Percentiles rank a stretch among this genome's conserved stretches.
These are phyloP conservation scores for Priceomyces fermenticarens DNA, from an alignment of 805 yeast species.

Conservation along the genomic window DNA sequence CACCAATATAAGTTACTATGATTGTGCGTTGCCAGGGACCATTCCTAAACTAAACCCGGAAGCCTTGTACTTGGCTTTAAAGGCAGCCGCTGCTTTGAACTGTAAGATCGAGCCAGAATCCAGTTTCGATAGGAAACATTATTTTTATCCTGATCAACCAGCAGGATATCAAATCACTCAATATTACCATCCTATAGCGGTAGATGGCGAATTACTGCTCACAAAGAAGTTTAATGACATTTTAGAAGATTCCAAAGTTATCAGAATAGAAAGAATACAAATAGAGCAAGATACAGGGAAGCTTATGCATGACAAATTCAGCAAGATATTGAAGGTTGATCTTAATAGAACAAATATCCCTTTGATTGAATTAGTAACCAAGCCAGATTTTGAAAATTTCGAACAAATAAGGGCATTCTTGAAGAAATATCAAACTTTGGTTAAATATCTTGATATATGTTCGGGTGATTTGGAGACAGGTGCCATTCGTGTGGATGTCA, in stretches of 20 bases:
- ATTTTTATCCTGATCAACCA: conserved; percentile 96
- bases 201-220: conserved; percentile 57
- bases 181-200: conserved; percentile 75
- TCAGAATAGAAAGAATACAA: conserved; percentile 77
- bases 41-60: conserved; percentile 80
- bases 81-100: conserved; percentile 68
- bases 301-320: conserved; percentile 50
- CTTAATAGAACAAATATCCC: conserved; percentile 84
- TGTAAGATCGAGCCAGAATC: conserved; percentile 55
- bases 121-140: conserved; percentile 89
- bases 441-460: conserved; percentile 68
- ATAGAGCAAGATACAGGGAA: conserved; percentile 95
- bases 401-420: conserved; percentile 75
- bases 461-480: conserved; percentile 93
- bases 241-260: conserved; percentile 38
- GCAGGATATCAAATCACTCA: conserved; percentile 95
- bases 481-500: conserved; percentile 92
- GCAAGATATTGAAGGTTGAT: conserved; percentile 55
- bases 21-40: conserved; percentile 87
- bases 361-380: conserved; percentile 85
- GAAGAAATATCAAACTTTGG: conserved; percentile 71
- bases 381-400: conserved; percentile 73
- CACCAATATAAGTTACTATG: conserved; percentile 69
- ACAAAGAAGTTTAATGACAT: conserved; percentile 52
- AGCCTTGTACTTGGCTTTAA: conserved; percentile 66